Base-by-base conservation (phyloP, 345 rosid genomes). In the Eucalyptus curtisii region DNA sequence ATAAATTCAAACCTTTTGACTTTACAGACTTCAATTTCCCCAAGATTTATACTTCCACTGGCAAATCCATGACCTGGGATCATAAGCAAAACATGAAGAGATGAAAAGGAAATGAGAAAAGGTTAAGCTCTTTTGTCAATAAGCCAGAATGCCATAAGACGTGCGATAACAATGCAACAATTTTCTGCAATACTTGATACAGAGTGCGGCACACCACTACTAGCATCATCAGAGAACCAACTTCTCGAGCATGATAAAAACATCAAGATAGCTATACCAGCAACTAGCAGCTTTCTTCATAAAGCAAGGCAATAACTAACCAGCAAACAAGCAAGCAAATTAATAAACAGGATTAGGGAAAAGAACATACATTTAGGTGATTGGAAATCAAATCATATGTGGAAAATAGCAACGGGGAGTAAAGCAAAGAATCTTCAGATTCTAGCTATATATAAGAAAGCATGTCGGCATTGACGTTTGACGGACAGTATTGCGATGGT, bases 21-120 rank as follows among this genome's bases (percentile, higher is more conserved):
- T 89, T 91, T 92, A 90, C 86, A 57, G 64, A 95, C 97, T 92
- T 94, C 93, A 86, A 96, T 88, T 87, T 94, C 94, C 45, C 98
- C 97, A 24, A 97, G 94, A 89, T 89, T 92, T 92, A 96, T 94
- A 90, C 91, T 94, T 90, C 98, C 97, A 11, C 94, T 88, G 81
- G 95, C 95, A 94, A 96, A 97, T 86, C 94, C 98, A 87, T 86
- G 91, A 89, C 97, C 98, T 95, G 89, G 90, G 89, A 88, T 86
- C 61, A 91, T 45, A 87, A 89, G 44, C 37, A 82, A 86, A 87
- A 25, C 31, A 49, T 40, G 44, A 16, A n/a, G 49, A 59, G 47
- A 76, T 19, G 47, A 87, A 81, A 80, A 47, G 53, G 87, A 86
- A 79, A 68, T 49, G 24, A 76, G 37, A 37, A 40, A 10, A 19